Conservation (phyloP, 2,329 filamentous ascomycete genomes). For the Amylocarpus encephaloides region DNA sequence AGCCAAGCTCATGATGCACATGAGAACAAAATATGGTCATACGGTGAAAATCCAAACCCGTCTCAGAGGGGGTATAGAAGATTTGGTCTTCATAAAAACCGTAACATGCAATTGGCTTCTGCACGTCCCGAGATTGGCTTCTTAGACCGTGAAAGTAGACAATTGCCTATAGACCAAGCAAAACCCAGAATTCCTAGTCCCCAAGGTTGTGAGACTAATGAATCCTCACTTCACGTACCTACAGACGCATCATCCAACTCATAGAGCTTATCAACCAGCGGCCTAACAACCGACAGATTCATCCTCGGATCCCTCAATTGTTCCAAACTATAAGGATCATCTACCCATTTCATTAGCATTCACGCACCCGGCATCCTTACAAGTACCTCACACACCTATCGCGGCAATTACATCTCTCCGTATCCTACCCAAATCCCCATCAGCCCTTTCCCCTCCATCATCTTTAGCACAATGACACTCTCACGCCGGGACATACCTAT, state of each 20-base stretch:
- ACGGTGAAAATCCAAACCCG: too few relatives aligned
- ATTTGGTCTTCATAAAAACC: too few relatives aligned
- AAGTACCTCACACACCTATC: conserved; percentile 46
- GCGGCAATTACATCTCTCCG: conserved; percentile 57
- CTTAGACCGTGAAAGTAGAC: too few relatives aligned
- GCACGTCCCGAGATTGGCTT: too few relatives aligned
- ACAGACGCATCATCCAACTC: conserved; percentile 74
- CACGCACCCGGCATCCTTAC: not conserved
- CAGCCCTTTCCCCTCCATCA: not conserved
- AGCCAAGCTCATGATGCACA: too few relatives aligned
- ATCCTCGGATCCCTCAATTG: conserved; percentile 76
- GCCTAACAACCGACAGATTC: conserved; percentile 67
- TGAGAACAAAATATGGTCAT: too few relatives aligned
- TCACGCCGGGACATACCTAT: conserved; percentile 40
- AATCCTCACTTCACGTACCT: conserved; percentile 38
- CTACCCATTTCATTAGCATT: conserved; percentile 28
- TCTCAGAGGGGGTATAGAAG: too few relatives aligned
- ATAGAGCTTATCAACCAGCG: conserved; percentile 78
- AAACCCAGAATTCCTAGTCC: not conserved
- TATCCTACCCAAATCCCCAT: conserved; percentile 35
- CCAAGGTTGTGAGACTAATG: not conserved
- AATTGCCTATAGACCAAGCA: not conserved
- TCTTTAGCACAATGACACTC: not conserved
- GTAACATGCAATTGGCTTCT: too few relatives aligned
- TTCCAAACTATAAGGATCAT: conserved; percentile 63